Percentiles rank a stretch among this genome's conserved stretches.
Evolutionary conservation across 2,329 filamentous ascomycete species (phyloP).

Genomic region (Ophiocordyceps camponoti-floridani): DNA sequence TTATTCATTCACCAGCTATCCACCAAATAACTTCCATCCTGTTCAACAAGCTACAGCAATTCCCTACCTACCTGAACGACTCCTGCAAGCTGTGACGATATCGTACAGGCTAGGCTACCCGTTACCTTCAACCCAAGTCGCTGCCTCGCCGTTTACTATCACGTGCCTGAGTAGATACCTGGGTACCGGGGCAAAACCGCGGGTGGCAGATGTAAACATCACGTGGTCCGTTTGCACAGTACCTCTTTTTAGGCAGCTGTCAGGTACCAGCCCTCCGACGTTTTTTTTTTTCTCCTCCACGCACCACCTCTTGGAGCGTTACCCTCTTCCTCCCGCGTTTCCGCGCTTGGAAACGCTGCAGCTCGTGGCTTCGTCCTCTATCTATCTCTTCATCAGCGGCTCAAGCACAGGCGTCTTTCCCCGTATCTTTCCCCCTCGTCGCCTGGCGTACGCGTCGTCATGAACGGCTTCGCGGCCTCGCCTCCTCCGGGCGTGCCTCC

Average conservation of each 20-base stretch:
- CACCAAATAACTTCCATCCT: too few species aligned
- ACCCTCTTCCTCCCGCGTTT: too few species aligned
- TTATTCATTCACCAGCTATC: too few species aligned
- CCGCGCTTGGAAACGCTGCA: too few species aligned
- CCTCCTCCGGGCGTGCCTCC: neutral
- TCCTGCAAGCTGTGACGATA: neutral
- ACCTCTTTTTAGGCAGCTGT: neutral
- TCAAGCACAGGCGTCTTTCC: neutral
- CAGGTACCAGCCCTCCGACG: neutral
- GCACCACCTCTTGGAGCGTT: neutral
- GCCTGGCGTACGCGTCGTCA: slow-evolving; percentile 14
- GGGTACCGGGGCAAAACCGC: neutral
- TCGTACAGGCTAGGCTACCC: neutral
- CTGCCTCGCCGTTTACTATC: neutral
- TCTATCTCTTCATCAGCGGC: neutral
- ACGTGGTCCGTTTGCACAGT: neutral
- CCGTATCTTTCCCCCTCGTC: neutral
- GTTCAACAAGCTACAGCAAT: too few species aligned
- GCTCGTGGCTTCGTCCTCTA: neutral
- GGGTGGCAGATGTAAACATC: neutral
- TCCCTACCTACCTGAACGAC: too few species aligned
- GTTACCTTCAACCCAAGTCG: neutral
- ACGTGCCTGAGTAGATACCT: neutral
- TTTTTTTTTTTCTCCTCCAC: neutral
- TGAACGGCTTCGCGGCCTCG: slow-evolving; percentile 12